Evolutionary conservation across 164 flowering plant species (phyloP).

Genomic region (Annona squamosa): DNA sequence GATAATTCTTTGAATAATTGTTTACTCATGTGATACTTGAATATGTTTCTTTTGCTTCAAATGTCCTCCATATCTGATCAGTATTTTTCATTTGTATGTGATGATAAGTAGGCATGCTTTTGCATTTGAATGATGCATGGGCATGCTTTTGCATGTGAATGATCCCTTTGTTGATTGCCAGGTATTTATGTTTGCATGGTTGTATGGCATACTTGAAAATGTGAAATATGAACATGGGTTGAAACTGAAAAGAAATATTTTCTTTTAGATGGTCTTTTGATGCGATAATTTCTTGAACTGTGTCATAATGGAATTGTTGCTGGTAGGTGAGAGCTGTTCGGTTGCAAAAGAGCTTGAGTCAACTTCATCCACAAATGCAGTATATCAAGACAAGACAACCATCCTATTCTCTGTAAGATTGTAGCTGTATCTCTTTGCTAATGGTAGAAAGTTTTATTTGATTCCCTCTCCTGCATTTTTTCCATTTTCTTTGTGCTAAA

Average conservation of each 20-base stretch:
- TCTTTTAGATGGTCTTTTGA: neutral
- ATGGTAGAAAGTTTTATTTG: neutral
- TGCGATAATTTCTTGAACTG: neutral
- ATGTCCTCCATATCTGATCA: neutral
- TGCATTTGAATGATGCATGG: neutral
- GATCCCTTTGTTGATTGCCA: neutral
- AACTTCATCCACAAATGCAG: constrained; percentile 62
- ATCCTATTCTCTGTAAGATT: constrained; percentile 84
- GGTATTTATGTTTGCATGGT: neutral
- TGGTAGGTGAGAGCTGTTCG: constrained; percentile 92
- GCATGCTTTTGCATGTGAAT: neutral
- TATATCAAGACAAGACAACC: constrained; percentile 95
- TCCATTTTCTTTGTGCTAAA: neutral
- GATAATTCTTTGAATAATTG: no score
- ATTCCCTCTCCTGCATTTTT: neutral
- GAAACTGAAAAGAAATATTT: no score
- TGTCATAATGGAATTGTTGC: neutral
- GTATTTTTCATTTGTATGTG: neutral
- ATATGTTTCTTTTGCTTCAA: neutral
- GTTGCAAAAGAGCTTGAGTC: constrained; percentile 77
- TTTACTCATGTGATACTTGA: neutral
- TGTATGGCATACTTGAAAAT: neutral
- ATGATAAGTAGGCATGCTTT: neutral
- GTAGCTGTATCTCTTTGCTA: neutral
- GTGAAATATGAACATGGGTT: neutral